Evolutionary conservation across 2,329 filamentous ascomycete species (phyloP), one percentile per base, ranked within the genome.

Genomic region (Cercospora zeae-maydis): DNA sequence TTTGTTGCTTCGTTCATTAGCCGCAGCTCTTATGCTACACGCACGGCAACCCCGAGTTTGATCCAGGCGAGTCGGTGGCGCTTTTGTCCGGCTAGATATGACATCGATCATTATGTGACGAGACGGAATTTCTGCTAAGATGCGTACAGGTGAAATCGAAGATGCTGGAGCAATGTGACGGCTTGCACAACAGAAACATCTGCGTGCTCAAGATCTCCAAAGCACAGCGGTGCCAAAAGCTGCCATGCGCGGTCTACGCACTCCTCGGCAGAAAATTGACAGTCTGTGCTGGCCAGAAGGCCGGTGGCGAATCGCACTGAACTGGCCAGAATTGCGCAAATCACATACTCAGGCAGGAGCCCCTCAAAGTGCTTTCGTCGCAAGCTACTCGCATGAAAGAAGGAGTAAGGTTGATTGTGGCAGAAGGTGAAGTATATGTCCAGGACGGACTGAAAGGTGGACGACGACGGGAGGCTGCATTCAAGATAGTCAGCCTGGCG

Each of bases 401-500:
- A 56, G 31, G 53, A 56, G 36, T 56, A 56, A 24, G 53, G 53
- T n/a, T 37, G 30, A 27, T 56, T 56, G 36, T 56, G 53, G 7
- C 53, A 56, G 36, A 36, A 56, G n/a, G 33, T 37, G 53, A 56
- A 56, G 13, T 56, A 56, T n/a, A 56, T 37, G 36, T 56, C 53
- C 0, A 47, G 42, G 21, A 47, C 24, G 13, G 42, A 47, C 21
- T 47, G 42, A 5, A 47, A 47, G 42, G 42, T 47, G 42, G 42
- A 21, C 14, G 19, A 21, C 21, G 42, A 47, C 14, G 21, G 42
- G 21, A 47, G 42, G 21, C 42, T 47, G 19, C 42, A 5, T 24
- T 21, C 11, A 47, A 2, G 6, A 11, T 19, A 8, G 19, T 42
- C 39, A 42, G 39, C 39, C n/a, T 42, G 39, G 3, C 39, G 19